Conservation (phyloP, 2,329 filamentous ascomycete species). For the Monosporascus ibericus region DNA sequence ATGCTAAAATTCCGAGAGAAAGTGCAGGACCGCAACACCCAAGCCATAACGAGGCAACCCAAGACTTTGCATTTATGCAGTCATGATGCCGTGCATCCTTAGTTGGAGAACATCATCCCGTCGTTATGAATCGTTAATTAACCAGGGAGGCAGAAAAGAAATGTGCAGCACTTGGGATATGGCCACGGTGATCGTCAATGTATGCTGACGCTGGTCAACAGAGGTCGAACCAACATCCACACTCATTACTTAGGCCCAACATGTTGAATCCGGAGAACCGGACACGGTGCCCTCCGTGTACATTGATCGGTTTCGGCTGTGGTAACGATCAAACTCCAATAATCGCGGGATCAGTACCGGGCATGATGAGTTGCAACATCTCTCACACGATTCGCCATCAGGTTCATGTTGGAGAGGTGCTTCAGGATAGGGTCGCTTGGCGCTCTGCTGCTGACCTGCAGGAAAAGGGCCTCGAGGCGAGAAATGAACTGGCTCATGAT, state of each 20-base stretch:
- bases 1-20: not conserved
- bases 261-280: not conserved
- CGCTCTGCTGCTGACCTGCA: constrained; percentile 42
- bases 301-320: not conserved
- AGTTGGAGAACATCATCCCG: not conserved
- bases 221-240: not conserved
- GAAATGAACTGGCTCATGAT: constrained; percentile 49
- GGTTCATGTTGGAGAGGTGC: constrained; percentile 39
- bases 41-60: not conserved
- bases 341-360: constrained; percentile 12
- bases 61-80: not conserved
- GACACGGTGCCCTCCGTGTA: not conserved
- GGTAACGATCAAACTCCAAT: too few relatives aligned
- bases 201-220: not conserved
- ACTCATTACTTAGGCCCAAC: not conserved
- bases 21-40: not conserved
- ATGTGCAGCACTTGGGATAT: not conserved
- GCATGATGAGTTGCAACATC: constrained; percentile 13
- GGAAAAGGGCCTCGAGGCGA: constrained; percentile 46
- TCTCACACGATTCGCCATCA: constrained; percentile 20
- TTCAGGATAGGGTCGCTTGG: constrained; percentile 42
- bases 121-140: not conserved
- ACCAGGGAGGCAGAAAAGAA: not conserved
- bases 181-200: not conserved
- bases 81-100: not conserved